Base-by-base conservation (phyloP, 495 filamentous ascomycete species). In the Hyaloscypha variabilis region DNA sequence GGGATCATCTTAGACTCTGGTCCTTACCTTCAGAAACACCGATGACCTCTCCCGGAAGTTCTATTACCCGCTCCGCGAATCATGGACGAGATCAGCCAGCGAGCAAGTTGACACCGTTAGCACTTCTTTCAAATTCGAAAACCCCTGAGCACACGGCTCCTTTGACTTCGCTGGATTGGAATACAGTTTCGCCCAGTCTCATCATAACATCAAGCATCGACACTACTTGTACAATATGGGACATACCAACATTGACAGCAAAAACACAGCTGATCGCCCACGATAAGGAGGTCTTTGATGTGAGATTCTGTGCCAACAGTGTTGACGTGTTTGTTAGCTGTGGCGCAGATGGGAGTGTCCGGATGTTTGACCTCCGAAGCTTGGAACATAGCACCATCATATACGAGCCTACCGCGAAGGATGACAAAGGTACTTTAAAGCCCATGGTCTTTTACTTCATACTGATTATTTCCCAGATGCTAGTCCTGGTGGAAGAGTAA, bases 151-250 rank as follows among this genome's bases (percentile, higher is more conserved):
- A 98, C 73, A 98, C 95, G 10, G 95, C 95, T 5, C 95, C 95
- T 10, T 87, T 99, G 50, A 99, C 95, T 3, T 96, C 92, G 10
- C 81, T 99, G 28, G 95, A 99, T 77, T 99, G 95, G 95, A 99
- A 99, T 67, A 95, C 90, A 6, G 88, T 98, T 51, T 95, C 91
- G 6, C 95, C 95, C 4, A 97, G 93, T 73, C 78, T 98, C 46
- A 99, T 99, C 71, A 99, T 99, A 66, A 99, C 95, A 0, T 96
- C 92, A 3, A 97, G 94, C 74, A 99, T 99, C 67, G 95, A 99
- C 74, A 99, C 95, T 0, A 99, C 95, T 1, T 99, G 95, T 78
- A 99, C 95, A n/a, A 98, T 99, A 63, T 99, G 95, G 95, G 95
- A 99, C 72, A 99, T 99, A 30, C 95, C 95, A 2, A 97, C 95